A percentile compares a stretch with the other conserved stretches of the same genome.
phyloP scores from a whole-genome alignment of 768 basidiomycete genomes.

The Cyclocybe aegerita region DNA sequence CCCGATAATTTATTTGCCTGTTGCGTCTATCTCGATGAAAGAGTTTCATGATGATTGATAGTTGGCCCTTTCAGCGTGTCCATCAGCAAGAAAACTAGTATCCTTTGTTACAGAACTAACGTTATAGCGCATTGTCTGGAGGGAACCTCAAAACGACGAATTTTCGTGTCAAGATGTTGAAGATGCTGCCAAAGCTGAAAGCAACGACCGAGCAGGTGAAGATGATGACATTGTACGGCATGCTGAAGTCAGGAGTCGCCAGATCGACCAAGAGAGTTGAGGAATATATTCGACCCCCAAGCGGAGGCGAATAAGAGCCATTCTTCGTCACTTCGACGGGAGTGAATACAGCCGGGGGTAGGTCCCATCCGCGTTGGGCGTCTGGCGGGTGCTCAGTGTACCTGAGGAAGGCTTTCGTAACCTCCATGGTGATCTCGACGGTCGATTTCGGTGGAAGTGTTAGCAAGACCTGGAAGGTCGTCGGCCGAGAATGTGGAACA shows the following conservation, averaged over 20 bases:
- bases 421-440: slow-evolving; percentile 66
- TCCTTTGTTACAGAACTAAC: background rate
- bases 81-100: background rate
- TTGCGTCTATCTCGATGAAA: background rate
- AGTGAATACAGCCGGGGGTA: slow-evolving; percentile 81
- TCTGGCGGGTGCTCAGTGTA: slow-evolving; percentile 98
- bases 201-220: slow-evolving; percentile 91
- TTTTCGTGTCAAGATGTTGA: slow-evolving; percentile 81
- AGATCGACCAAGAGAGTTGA: slow-evolving; percentile 82
- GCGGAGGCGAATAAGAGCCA: slow-evolving; percentile 11
- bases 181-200: slow-evolving; percentile 89
- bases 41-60: background rate
- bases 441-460: slow-evolving; percentile 68
- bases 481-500: slow-evolving; percentile 69
- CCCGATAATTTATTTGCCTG: background rate
- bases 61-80: no score
- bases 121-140: slow-evolving; percentile 1
- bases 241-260: slow-evolving; percentile 98
- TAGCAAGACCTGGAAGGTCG: slow-evolving; percentile 71
- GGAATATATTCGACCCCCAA: slow-evolving; percentile 64
- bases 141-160: slow-evolving; percentile 58
- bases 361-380: slow-evolving; percentile 92
- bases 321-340: slow-evolving; percentile 27
- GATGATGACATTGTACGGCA: slow-evolving; percentile 99
- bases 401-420: slow-evolving; percentile 81